Evolutionary conservation across 352 stramenopile species (phyloP), one percentile per base, ranked within the genome.

Genomic region (Phytophthora lateralis): DNA sequence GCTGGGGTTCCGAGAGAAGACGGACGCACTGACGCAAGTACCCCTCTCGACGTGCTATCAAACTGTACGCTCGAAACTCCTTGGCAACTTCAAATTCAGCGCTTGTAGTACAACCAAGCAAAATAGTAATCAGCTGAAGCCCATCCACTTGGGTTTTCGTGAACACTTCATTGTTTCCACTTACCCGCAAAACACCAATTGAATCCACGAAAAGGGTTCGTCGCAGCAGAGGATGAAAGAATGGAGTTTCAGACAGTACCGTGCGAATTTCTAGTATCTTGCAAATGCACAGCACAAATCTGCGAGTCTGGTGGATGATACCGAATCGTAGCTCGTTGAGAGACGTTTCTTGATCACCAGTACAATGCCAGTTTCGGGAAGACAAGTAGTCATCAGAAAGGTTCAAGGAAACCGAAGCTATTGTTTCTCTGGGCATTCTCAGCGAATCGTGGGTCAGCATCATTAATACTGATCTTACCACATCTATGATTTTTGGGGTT

Each of bases 151-250:
- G 61, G 5, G 38, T 34, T 20, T 12, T 48, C 14, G 37, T 6
- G 34, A 45, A 69, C 0, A 47, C 14, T 5, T 47, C 24, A 41
- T 20, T 15, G 7, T 29, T n/a, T 24, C 11, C 42, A 45, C 10
- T 42, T 11, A 46, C 42, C 10, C 26, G 42, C 11, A 69, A 69
- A 43, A 60, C 4, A 6, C 18, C 18, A 42, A 69, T 48, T 8
- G 54, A 20, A 29, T 60, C 46, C 8, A 20, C 24, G 15, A 69
- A 64, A 47, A 69, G 11, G 5, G 46, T 64, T 20, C 17, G 32
- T 18, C 45, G 43, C 24, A 60, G 37, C 21, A 60, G 14, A 9
- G 61, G 42, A 54, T 60, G 47, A 46, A 69, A 64, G n/a, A 59
- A 55, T 2, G 32, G n/a, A 10, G 41, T n/a, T 39, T 32, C 27